A percentile compares a stretch with the other conserved stretches of the same genome.
These are phyloP conservation scores for Cucurbitaria berberidis DNA, from an alignment of 2,329 filamentous ascomycete genomes.

Conservation along the genomic window DNA sequence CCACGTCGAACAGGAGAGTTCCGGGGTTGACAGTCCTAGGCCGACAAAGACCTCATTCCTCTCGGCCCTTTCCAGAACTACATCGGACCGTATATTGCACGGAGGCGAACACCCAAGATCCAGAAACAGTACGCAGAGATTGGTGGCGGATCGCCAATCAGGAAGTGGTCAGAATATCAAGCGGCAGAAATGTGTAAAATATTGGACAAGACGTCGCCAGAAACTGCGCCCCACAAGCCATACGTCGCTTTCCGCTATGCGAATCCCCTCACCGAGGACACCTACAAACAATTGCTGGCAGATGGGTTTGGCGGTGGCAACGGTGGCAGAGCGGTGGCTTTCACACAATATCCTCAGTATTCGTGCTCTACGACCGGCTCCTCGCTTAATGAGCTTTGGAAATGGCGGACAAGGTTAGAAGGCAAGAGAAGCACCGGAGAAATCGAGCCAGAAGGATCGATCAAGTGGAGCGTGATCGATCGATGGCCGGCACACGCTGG, in stretches of 20 bases:
- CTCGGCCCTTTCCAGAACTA: slow-evolving; percentile 90
- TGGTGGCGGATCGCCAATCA: slow-evolving; percentile 95
- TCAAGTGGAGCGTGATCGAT: slow-evolving; percentile 97
- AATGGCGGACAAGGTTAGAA: slow-evolving; percentile 88
- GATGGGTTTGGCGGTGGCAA: slow-evolving; percentile 91
- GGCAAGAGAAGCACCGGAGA: slow-evolving; percentile 68
- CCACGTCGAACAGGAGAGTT: background rate
- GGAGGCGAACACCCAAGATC: slow-evolving; percentile 91
- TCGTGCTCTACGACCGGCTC: slow-evolving; percentile 97
- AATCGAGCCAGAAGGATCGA: slow-evolving; percentile 67
- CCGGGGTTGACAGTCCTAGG: slow-evolving; percentile 57
- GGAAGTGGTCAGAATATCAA: slow-evolving; percentile 97
- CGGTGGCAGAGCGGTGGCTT: slow-evolving; percentile 92
- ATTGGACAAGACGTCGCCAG: slow-evolving; percentile 85
- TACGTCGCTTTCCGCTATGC: slow-evolving; percentile 98
- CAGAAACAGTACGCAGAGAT: slow-evolving; percentile 94
- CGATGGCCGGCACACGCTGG: slow-evolving; percentile 94
- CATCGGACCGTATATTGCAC: slow-evolving; percentile 84
- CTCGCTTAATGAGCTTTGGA: slow-evolving; percentile 96
- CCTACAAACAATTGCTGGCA: slow-evolving; percentile 80
- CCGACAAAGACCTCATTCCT: slow-evolving; percentile 94
- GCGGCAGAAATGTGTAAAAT: slow-evolving; percentile 96
- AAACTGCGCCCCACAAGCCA: slow-evolving; percentile 94
- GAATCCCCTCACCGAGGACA: slow-evolving; percentile 89
- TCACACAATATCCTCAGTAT: slow-evolving; percentile 98